phyloP scores from a whole-genome alignment of 2,329 filamentous ascomycete species.

The Fusarium austroafricanum region DNA sequence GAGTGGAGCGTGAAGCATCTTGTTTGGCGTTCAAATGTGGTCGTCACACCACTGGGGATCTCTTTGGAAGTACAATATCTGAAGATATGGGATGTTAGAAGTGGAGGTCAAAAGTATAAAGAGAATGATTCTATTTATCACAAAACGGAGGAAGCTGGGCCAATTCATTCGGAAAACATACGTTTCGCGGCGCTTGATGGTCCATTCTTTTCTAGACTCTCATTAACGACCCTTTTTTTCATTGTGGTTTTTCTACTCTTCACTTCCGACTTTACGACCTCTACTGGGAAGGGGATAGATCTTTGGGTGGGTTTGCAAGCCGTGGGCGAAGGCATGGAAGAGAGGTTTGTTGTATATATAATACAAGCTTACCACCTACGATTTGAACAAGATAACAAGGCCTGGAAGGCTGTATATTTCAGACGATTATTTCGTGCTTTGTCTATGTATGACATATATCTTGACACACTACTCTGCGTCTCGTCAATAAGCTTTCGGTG shows the following conservation, averaged over 20 bases:
- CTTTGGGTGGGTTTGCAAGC: conserved; percentile 22
- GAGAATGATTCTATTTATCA: conserved; percentile 8
- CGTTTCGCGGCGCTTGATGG: conserved; percentile 34
- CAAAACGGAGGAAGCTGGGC: conserved; percentile 29
- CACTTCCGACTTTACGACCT: conserved; percentile 31
- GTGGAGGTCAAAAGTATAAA: conserved; percentile 26
- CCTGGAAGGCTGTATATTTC: conserved; percentile 24
- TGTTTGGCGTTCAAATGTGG: conserved; percentile 46
- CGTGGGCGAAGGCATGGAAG: neutral
- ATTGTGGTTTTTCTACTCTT: conserved; percentile 12
- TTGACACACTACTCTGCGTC: conserved; percentile 17
- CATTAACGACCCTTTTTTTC: conserved; percentile 28
- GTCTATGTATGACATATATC: neutral
- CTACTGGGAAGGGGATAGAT: conserved; percentile 25
- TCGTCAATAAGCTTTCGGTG: conserved; percentile 19
- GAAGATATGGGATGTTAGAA: conserved; percentile 26
- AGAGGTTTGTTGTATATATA: conserved; percentile 36
- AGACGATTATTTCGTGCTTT: neutral
- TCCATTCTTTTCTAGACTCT: conserved; percentile 41
- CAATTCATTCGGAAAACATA: conserved; percentile 28
- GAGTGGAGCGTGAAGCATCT: conserved; percentile 40
- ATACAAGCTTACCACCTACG: conserved; percentile 34
- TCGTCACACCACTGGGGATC: conserved; percentile 38
- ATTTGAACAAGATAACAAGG: conserved; percentile 38
- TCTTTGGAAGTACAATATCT: conserved; percentile 38